A percentile compares a stretch with the other conserved stretches of the same genome.
These are phyloP conservation scores for Rhipidocladum racemiflorum DNA, from an alignment of 176 grass and related monocot species.

Conservation along the genomic window DNA sequence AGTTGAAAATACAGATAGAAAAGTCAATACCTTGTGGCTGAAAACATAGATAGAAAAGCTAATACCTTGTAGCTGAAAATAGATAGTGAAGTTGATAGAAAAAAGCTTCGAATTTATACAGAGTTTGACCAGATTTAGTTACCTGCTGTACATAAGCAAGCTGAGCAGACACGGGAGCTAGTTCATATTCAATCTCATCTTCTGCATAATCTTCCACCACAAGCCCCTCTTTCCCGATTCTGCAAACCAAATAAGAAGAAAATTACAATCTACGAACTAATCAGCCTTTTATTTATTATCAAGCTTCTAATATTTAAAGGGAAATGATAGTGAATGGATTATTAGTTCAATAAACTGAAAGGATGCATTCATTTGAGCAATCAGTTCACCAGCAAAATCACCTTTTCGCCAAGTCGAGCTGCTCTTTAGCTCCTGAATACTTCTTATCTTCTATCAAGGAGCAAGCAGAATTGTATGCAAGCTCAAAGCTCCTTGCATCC, in stretches of 20 bases:
- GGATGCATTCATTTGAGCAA: neutral
- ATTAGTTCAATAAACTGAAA: neutral
- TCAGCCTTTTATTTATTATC: neutral
- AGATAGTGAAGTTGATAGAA: constrained; percentile 17
- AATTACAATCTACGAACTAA: constrained; percentile 20
- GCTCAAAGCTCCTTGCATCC: constrained; percentile 76
- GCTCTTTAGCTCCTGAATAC: constrained; percentile 73
- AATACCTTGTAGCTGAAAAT: constrained; percentile 63
- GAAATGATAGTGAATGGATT: neutral
- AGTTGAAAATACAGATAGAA: constrained; percentile 54
- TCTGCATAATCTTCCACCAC: constrained; percentile 73
- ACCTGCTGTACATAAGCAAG: constrained; percentile 90
- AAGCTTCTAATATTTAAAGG: neutral
- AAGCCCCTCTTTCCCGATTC: constrained; percentile 84
- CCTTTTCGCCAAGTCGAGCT: constrained; percentile 85
- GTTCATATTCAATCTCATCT: constrained; percentile 70
- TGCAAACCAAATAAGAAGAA: constrained; percentile 27
- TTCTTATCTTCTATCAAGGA: constrained; percentile 87
- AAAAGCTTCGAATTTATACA: neutral
- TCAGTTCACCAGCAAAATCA: constrained; percentile 25
- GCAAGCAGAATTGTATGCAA: constrained; percentile 92
- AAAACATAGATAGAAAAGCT: constrained; percentile 27
- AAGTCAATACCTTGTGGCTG: constrained; percentile 38
- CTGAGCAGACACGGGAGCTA: constrained; percentile 81
- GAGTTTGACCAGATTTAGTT: neutral